Base-by-base conservation (phyloP, 2,329 filamentous ascomycete genomes). In the Fusarium oxysporum region DNA sequence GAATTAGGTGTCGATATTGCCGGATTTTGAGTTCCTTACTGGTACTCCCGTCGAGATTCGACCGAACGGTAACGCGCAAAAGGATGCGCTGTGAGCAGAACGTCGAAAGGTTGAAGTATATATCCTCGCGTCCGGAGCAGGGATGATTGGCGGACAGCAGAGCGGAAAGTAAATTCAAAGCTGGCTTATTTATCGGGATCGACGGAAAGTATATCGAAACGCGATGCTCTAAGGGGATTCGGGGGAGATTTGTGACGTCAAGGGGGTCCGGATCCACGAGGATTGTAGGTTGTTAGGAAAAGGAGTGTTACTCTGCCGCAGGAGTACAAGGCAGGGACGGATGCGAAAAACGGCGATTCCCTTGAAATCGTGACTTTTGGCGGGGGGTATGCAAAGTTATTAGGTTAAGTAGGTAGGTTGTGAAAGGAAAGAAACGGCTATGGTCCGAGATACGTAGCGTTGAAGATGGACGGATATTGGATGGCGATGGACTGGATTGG, bases 191-290 rank as follows among this genome's bases (percentile, higher is more conserved):
- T 68, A 68, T 68, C 61, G 65, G 71, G 72, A 75, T 75, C 72
- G 69, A 68, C 72, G 72, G 71, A 59, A 72, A 69, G 65, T 62
- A 75, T 62, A 71, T 75, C 74, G 60, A 73, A 54, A 51, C 62
- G 59, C 60, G 59, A 71, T 64, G 44, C 55, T 73, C 41, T 60
- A 60, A 70, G 60, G 64, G 72, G 71, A 70, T 60, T 65, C 50
- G 64, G 68, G 71, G 30, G 56, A 57, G 40, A 65, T 65, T 65
- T 74, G 59, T 78, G 76, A 78, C 76, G 76, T 78, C 76, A 78
- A 75, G 72, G 68, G 70, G 65, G 65, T 44, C 66, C 19, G 51
- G 71, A 47, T 62, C 55, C 67, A 71, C 67, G 71, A 64, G 45
- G 66, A 56, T 55, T 47, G 67, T 35, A 25, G 32, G n/a, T 53